These are phyloP conservation scores for Dissophora ornata DNA, from an alignment of 192 early-diverging fungal genomes.

Conservation along the genomic window DNA sequence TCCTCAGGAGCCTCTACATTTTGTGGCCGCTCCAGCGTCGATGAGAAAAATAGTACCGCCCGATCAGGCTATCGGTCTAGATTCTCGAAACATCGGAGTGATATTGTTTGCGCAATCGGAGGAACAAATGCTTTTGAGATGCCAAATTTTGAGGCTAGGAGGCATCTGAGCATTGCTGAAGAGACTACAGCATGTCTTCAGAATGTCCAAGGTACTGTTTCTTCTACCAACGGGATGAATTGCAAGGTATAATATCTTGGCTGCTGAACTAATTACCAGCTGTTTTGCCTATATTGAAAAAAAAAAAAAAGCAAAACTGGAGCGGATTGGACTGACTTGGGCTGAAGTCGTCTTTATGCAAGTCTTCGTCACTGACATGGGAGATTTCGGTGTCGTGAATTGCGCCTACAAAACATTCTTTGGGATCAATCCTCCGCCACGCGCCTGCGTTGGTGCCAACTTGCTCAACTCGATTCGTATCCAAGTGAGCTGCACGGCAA, in stretches of 20 bases:
- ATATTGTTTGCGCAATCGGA: conserved; percentile 47
- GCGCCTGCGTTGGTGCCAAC: conserved; percentile 70
- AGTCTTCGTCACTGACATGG: conserved; percentile 76
- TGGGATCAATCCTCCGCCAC: conserved; percentile 78
- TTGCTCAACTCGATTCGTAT: conserved; percentile 55
- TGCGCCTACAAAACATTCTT: conserved; percentile 74
- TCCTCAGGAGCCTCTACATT: not conserved
- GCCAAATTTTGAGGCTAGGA: not conserved
- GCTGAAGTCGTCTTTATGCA: conserved; percentile 72
- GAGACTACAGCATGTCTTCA: conserved; percentile 61
- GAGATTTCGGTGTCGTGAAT: conserved; percentile 72
- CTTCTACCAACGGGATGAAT: not conserved
- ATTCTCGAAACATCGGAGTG: conserved; percentile 15
- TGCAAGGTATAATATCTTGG: too few species aligned
- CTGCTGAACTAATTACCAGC: too few species aligned
- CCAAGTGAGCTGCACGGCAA: conserved; percentile 75
- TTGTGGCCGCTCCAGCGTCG: not conserved
- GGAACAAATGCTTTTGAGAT: conserved; percentile 58
- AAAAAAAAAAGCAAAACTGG: conserved; percentile 49
- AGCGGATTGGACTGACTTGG: conserved; percentile 58
- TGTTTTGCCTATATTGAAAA: conserved; percentile 3
- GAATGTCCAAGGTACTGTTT: conserved; percentile 55
- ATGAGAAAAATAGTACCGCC: not conserved
- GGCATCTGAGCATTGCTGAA: conserved; percentile 53
- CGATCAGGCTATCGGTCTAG: conserved; percentile 1